Evolutionary conservation across 495 filamentous ascomycete species (phyloP).

Genomic region (Penicillium salamii): DNA sequence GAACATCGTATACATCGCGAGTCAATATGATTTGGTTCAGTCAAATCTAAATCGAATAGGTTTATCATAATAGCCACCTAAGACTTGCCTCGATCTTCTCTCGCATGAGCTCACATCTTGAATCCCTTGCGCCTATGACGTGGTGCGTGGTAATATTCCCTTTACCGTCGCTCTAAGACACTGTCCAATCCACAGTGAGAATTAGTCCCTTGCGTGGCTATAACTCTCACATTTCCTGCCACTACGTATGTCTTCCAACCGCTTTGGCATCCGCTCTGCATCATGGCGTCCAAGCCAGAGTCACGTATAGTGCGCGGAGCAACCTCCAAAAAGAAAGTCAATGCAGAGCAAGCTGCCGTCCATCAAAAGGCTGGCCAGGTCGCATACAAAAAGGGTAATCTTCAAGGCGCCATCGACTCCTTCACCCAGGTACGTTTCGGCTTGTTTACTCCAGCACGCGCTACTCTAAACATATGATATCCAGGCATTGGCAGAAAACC

Average conservation of each 20-base stretch:
- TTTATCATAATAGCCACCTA: too few relatives aligned
- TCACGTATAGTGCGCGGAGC: not conserved
- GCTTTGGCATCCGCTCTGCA: not conserved
- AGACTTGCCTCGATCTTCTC: too few relatives aligned
- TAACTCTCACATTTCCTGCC: not conserved
- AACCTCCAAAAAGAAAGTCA: not conserved
- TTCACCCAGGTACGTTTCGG: constrained; percentile 39
- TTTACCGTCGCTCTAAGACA: not conserved
- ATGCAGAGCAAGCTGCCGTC: constrained; percentile 5
- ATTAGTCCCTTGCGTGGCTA: not conserved
- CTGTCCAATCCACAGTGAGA: not conserved
- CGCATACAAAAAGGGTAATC: constrained; percentile 39
- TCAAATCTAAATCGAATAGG: too few relatives aligned
- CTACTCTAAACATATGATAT: not conserved
- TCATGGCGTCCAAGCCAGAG: not conserved
- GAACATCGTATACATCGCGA: too few relatives aligned
- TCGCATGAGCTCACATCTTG: too few relatives aligned
- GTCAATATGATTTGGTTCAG: too few relatives aligned
- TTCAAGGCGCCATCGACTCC: constrained; percentile 37
- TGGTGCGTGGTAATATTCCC: not conserved
- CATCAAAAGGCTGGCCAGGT: constrained; percentile 38
- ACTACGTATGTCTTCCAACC: not conserved
- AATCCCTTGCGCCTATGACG: not conserved
- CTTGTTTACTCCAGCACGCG: not conserved
- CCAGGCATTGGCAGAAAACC: constrained; percentile 36